phyloP scores from a whole-genome alignment of 345 rosid genomes.

The Eucalyptus regnans region DNA sequence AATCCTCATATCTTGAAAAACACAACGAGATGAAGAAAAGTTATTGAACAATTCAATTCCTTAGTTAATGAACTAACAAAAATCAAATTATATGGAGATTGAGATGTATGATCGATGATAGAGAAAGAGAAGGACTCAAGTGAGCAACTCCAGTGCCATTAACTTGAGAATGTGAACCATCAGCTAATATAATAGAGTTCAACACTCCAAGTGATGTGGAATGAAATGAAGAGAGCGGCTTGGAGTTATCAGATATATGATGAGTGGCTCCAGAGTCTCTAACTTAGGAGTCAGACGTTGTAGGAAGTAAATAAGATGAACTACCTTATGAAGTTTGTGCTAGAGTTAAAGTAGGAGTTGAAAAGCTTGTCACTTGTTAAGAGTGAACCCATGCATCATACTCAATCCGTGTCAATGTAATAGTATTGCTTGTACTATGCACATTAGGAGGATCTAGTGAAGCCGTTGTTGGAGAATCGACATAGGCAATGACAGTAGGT shows the following conservation, averaged over 20 bases:
- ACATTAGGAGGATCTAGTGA: accelerated
- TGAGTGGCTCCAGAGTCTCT: neutral
- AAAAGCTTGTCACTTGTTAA: neutral
- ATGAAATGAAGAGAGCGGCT: neutral
- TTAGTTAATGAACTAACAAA: neutral
- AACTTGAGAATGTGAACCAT: neutral
- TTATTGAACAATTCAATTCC: neutral
- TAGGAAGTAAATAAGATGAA: neutral
- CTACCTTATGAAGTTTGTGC: neutral
- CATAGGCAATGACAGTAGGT: neutral
- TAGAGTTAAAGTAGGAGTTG: neutral
- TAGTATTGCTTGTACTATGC: neutral
- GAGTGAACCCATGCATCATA: neutral
- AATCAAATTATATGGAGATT: neutral
- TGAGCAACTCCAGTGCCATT: neutral
- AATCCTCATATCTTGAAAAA: neutral
- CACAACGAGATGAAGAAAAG: accelerated
- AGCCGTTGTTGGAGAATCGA: accelerated
- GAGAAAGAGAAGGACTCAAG: neutral
- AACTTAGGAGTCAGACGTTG: accelerated
- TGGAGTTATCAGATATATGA: neutral
- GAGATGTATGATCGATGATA: neutral
- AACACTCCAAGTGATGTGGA: neutral
- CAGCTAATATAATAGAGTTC: accelerated
- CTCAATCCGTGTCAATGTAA: neutral